These are phyloP conservation scores for Euphorbia celastroides DNA, from an alignment of 441 rosid species.

Conservation along the genomic window DNA sequence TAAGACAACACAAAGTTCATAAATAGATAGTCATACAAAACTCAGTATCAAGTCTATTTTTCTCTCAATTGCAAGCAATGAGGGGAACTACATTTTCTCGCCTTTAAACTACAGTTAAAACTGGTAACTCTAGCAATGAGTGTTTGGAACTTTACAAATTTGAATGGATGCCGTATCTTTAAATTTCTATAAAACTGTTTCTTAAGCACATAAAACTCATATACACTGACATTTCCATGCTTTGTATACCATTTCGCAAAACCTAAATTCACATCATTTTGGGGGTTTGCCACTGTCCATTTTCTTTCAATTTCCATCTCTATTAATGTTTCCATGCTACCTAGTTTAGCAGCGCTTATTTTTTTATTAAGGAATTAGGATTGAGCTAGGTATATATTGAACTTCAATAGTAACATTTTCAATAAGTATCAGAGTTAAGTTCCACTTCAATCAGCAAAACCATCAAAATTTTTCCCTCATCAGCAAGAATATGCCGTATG, in stretches of 20 bases:
- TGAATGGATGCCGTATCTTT: not conserved
- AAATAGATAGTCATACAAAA: not conserved
- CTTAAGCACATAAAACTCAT: too few relatives aligned
- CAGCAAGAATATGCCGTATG: not conserved
- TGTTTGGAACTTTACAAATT: not conserved
- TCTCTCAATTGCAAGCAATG: not conserved
- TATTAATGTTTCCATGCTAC: too few relatives aligned
- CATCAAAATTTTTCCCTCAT: not conserved
- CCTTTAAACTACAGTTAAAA: not conserved
- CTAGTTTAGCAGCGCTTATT: not conserved
- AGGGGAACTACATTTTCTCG: not conserved
- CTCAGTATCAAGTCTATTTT: not conserved
- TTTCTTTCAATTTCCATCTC: too few relatives aligned
- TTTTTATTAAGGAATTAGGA: not conserved
- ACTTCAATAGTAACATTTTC: not conserved
- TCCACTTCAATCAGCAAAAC: not conserved
- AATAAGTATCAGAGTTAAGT: not conserved
- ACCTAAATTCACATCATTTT: too few relatives aligned
- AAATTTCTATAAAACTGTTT: not conserved
- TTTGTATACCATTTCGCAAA: too few relatives aligned
- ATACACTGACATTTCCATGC: too few relatives aligned
- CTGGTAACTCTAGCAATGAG: not conserved
- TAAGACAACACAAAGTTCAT: slow-evolving; percentile 18
- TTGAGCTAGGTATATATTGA: not conserved
- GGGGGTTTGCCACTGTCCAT: too few relatives aligned